Base-by-base conservation (phyloP, 2,329 filamentous ascomycete species). In the Penicillium oxalicum region DNA sequence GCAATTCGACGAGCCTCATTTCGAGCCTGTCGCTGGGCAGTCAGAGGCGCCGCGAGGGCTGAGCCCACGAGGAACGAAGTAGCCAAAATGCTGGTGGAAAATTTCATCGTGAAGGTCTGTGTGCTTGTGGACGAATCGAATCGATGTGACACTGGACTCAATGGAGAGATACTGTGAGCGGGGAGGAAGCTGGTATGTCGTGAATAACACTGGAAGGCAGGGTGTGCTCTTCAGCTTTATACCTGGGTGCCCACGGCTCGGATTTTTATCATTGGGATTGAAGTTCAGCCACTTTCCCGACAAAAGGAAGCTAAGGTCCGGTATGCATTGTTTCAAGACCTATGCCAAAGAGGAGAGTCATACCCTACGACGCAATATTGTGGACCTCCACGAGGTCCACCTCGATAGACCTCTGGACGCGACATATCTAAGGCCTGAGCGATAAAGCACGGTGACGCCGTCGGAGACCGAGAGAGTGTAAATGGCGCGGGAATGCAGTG, bases 1-100 rank as follows among this genome's bases (percentile, higher is more conserved):
- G 52, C 48, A 50, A 58, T 58, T 40, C 60, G 61, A 36, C 58
- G 61, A 44, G 57, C 55, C 18, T 53, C 45, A 32, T 47, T 33
- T 40, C 60, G 58, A 29, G 53, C 68, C 49, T 69, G 71, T 42
- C 68, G 71, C 28, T 66, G 60, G 26, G 69, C 67, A 12, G 68
- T 72, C 34, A 74, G 70, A 32, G 76, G 77, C 27, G 74, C 74
- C 33, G 74, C 76, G 33, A 75, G 43, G 41, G 69, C 71, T 49
- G 67, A 59, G 48, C 67, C 67, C 47, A 72, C 69, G 47, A 74
- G 65, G 39, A 76, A 55, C 44, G 68, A 60, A 53, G 66, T 61
- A 51, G 62, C 54, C 36, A 64, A 7, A 13, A 71, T 55, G 49
- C 67, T 48, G 41, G 70, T 53, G 45, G 71, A 58, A 65, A 76